These are phyloP conservation scores for Aotearoamyces nothofagi DNA, from an alignment of 2,329 filamentous ascomycete species.

Conservation along the genomic window DNA sequence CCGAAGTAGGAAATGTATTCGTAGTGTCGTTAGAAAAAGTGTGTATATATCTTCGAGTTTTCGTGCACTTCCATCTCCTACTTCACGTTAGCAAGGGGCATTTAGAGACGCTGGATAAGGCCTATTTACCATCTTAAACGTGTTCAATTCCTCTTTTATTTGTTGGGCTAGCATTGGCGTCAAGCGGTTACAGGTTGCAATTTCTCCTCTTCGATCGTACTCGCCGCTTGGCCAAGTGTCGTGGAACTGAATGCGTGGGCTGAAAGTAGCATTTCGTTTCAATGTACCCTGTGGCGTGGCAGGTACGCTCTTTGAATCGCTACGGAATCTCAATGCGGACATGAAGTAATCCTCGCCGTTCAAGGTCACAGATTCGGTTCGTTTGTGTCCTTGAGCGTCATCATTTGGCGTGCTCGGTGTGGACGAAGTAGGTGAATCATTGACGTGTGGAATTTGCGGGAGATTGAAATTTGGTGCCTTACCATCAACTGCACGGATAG, in stretches of 20 bases:
- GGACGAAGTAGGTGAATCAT: slow-evolving; percentile 71
- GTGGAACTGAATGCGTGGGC: slow-evolving; percentile 83
- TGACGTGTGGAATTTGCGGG: slow-evolving; percentile 45
- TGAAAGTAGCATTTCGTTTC: slow-evolving; percentile 61
- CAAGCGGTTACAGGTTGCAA: slow-evolving; percentile 93
- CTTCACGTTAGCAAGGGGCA: neutral
- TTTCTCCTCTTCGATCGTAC: slow-evolving; percentile 89
- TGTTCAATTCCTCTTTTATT: slow-evolving; percentile 98
- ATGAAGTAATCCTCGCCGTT: slow-evolving; percentile 79
- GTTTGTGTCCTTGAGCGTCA: slow-evolving; percentile 51
- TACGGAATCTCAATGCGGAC: slow-evolving; percentile 54
- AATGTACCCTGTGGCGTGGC: slow-evolving; percentile 55
- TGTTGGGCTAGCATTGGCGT: slow-evolving; percentile 96
- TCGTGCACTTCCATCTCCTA: slow-evolving; percentile 99
- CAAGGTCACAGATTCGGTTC: slow-evolving; percentile 56
- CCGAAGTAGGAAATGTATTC: too few relatives aligned
- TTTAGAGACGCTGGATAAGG: neutral
- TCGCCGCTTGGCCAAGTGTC: slow-evolving; percentile 94
- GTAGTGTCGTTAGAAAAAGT: slow-evolving; percentile 76
- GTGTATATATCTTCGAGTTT: slow-evolving; percentile 96
- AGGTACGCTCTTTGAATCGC: slow-evolving; percentile 68
- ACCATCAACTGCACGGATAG: slow-evolving; percentile 43
- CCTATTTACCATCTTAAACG: slow-evolving; percentile 85
- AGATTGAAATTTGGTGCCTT: slow-evolving; percentile 37
- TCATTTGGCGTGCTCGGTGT: slow-evolving; percentile 80